Conservation (phyloP, 306 rosid species). For the Quercus variabilis region DNA sequence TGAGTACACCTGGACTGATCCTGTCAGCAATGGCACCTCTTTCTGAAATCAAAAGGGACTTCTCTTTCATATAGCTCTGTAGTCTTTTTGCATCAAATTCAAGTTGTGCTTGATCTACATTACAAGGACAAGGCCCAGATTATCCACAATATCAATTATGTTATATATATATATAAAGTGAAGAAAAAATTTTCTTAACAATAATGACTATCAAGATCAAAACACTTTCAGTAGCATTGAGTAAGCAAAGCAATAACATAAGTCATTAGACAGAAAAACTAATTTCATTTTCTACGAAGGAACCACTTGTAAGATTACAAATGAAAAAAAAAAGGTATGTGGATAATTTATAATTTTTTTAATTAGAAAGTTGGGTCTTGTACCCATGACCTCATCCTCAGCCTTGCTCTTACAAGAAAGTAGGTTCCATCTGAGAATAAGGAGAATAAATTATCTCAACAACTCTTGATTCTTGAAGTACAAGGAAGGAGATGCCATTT, state of each 20-base stretch:
- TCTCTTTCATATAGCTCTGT: constrained; percentile 78
- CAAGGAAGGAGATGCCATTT: too few species aligned
- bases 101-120: constrained; percentile 67
- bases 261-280: background rate
- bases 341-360: too few species aligned
- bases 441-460: too few species aligned
- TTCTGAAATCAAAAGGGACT: constrained; percentile 71
- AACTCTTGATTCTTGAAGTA: too few species aligned
- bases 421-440: too few species aligned
- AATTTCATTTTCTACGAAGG: background rate
- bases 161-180: constrained; percentile 9
- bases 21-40: constrained; percentile 69
- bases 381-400: too few species aligned
- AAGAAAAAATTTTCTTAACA: background rate
- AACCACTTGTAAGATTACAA: background rate
- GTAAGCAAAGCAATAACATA: background rate
- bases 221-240: too few species aligned
- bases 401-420: too few species aligned
- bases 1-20: constrained; percentile 73
- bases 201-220: background rate
- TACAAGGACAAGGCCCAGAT: constrained; percentile 1
- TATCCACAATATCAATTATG: background rate
- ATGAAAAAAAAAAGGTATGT: background rate
- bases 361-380: too few species aligned
- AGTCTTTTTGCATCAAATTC: constrained; percentile 72